Evolutionary conservation across 176 grass and related monocot species (phyloP), one percentile per base, ranked within the genome.

Genomic region (Juncus effusus): DNA sequence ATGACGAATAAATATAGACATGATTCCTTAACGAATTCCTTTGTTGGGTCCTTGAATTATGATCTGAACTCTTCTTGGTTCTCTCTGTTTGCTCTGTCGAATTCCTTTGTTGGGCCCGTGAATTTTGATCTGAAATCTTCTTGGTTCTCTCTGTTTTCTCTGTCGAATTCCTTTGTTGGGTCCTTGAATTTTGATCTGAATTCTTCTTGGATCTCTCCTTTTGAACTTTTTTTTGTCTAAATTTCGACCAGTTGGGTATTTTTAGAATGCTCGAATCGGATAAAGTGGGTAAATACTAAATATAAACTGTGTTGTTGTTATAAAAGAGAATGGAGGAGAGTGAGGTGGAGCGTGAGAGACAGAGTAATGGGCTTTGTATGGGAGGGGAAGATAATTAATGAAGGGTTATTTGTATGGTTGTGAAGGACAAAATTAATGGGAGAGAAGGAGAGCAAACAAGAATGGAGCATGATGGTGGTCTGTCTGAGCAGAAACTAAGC

Each of bases 1-100:
- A 63, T 99, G 88, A 78, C 92, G 85, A 83, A 82, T 74, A 85
- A 99, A 99, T 16, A 72, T 73, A 55, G 85, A 78, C 94, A 99
- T 96, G 40, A 65, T 54, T 54, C 4, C 11, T 1, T 28, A 28
- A 56, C 3, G 10, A 42, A 13, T 5, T 13, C 16, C 1, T 5
- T 56, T 47, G 10, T 10, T 59, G 36, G 7, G 39, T 63, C 53
- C 36, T 37, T 45, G 42, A 45, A 45, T 45, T 45, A 3, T 45
- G 42, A 45, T 7, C 42, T 4, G 7, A 45, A 4, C 7, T 45
- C n/a, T n/a, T n/a, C n/a, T n/a, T n/a, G n/a, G n/a, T n/a, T n/a
- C n/a, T n/a, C n/a, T n/a, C n/a, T 6, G 10, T 12, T 67, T 51
- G 45, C 3, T 15, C 61, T 16, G n/a, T n/a, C n/a, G n/a, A n/a